Base-by-base conservation (phyloP, 768 basidiomycete genomes). In the Leccinum subgranulosum region DNA sequence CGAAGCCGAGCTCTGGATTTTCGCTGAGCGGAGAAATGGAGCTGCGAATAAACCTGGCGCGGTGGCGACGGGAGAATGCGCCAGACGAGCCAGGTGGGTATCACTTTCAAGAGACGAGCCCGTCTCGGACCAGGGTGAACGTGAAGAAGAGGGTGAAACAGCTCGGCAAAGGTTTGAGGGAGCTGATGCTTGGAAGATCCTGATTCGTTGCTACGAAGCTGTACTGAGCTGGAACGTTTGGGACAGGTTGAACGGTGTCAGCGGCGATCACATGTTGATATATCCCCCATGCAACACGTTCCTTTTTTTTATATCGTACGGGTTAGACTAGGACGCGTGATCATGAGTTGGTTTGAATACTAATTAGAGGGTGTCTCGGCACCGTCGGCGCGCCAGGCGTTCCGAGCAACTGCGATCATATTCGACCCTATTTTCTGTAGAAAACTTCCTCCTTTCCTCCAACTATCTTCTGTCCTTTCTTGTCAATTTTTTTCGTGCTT, bases 1-100 rank as follows among this genome's bases (percentile, higher is more conserved):
- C 67, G 1, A 55, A 53, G 11, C 25, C 59, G 4, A 27, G 62
- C 34, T 65, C 69, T 14, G 83, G 83, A 14, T 84, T 76, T 66
- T 85, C 84, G 55, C 72, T 85, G 61, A 85, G 82, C 53, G 84
- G 84, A 11, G 81, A 84, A 69, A 81, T 79, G 54, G 84, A 85
- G 65, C 60, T 84, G 69, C 74, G 78, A 61, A 84, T 84, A 81
- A 77, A 79, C 1, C 67, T 84, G 34, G 82, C 82, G 9, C 68
- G 69, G 59, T 70, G 74, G 64, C 64, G 68, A 53, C 66, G 53
- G 48, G 69, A 71, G 48, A 58, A 74, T 43, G 67, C 68, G 23
- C 70, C 67, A 2, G 61, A 69, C 53, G 65, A 69, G 46, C 71
- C 72, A 1, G 69, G 72, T 33, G 65, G 60, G 11, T 74, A 71